These are phyloP conservation scores for Lipomyces spencermartinsiae DNA, from an alignment of 805 yeast genomes.

Conservation along the genomic window DNA sequence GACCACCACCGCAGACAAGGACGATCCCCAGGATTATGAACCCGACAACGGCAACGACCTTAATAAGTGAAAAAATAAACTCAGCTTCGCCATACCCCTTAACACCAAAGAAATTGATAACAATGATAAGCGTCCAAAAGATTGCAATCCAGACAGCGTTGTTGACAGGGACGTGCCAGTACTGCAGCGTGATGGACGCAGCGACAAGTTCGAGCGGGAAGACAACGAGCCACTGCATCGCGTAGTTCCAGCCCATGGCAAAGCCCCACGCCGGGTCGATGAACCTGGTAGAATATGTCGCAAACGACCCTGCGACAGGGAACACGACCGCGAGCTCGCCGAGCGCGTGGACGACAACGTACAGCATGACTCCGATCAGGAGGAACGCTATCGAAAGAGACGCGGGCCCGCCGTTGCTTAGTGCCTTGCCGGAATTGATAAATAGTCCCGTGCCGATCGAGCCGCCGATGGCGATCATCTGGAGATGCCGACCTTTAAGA, in stretches of 20 bases:
- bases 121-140: constrained; percentile 57
- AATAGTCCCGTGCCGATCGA: constrained; percentile 81
- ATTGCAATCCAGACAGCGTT: constrained; percentile 64
- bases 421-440: constrained; percentile 48
- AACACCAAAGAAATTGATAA: constrained; percentile 62
- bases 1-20: constrained; percentile 64
- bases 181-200: constrained; percentile 62
- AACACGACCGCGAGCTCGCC: constrained; percentile 71
- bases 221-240: constrained; percentile 67
- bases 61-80: constrained; percentile 62
- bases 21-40: constrained; percentile 66
- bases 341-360: constrained; percentile 58
- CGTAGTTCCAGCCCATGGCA: constrained; percentile 75
- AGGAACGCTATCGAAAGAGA: constrained; percentile 58
- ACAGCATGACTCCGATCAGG: constrained; percentile 59
- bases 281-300: constrained; percentile 64
- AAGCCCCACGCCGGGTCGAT: constrained; percentile 75
- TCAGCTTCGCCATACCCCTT: constrained; percentile 73
- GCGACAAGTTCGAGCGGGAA: constrained; percentile 72
- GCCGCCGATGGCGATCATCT: constrained; percentile 81
- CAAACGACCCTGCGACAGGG: constrained; percentile 69
- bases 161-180: constrained; percentile 57
- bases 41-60: constrained; percentile 64
- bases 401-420: constrained; percentile 60
- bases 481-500: constrained; percentile 48